Percentiles rank a stretch among this genome's conserved stretches.
phyloP scores from a whole-genome alignment of 257 asterid genomes.

The Jaltomata sinuosa region DNA sequence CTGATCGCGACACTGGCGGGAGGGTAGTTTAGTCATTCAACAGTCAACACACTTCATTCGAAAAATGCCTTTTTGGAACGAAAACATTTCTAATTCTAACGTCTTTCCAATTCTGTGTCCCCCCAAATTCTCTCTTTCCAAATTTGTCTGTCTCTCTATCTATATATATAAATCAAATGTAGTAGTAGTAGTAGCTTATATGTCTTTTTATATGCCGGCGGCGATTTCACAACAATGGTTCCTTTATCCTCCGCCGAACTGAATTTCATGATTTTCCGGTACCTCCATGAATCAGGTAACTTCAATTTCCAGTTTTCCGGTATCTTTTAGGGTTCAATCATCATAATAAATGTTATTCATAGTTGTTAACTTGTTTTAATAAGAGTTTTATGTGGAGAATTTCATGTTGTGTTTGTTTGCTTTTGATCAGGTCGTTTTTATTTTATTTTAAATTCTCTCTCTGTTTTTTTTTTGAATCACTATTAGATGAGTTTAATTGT shows the following conservation, averaged over 20 bases:
- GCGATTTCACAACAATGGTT: constrained; percentile 30
- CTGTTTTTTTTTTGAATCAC: no score
- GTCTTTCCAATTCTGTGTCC: no score
- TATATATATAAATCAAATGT: not conserved
- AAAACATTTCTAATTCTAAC: not conserved
- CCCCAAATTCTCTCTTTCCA: not conserved
- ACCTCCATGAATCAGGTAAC: constrained; percentile 84
- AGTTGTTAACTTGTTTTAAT: not conserved
- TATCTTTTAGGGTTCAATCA: not conserved
- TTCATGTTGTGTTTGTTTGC: not conserved
- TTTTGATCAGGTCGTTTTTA: no score
- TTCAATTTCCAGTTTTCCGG: not conserved
- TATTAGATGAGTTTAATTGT: no score
- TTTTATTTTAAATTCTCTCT: no score
- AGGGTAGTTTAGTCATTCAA: not conserved
- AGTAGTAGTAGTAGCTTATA: not conserved
- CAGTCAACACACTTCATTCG: not conserved
- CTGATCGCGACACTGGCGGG: no score
- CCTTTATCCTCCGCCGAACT: constrained; percentile 61
- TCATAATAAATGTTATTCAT: not conserved
- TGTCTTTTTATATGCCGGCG: not conserved
- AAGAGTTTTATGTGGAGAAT: not conserved
- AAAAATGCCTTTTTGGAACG: not conserved
- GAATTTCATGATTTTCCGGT: constrained; percentile 79
- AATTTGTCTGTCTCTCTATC: not conserved